Percentiles rank a stretch among this genome's conserved stretches.
phyloP scores from a whole-genome alignment of 176 grass and related monocot genomes.

The Phoenix dactylifera region DNA sequence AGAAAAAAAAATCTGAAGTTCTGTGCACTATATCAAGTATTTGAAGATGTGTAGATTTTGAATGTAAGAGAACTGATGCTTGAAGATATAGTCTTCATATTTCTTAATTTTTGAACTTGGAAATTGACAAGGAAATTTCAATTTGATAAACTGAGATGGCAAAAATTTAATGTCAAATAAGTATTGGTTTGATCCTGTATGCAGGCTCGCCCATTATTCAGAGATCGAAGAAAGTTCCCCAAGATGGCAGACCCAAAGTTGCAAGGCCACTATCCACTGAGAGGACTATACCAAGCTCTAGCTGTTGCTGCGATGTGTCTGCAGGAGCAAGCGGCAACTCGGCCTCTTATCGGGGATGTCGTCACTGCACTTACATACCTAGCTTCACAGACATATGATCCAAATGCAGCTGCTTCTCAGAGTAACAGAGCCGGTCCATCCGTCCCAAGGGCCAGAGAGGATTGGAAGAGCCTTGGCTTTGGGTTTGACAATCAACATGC shows the following conservation, averaged over 20 bases:
- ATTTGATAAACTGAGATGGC: too few species aligned
- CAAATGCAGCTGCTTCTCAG: not conserved
- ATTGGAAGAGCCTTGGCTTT: not conserved
- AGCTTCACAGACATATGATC: constrained; percentile 5
- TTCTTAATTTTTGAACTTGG: too few species aligned
- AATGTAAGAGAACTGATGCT: too few species aligned
- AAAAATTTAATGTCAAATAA: too few species aligned
- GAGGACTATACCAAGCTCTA: constrained; percentile 6
- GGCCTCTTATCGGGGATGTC: constrained; percentile 8
- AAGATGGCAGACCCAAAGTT: constrained; percentile 10
- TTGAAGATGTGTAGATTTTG: too few species aligned
- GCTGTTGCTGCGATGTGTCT: constrained; percentile 9
- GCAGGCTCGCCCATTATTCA: constrained; percentile 7
- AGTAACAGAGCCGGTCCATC: not conserved
- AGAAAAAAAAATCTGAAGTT: too few species aligned
- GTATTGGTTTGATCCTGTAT: too few species aligned
- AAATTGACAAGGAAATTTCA: too few species aligned
- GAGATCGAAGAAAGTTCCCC: not conserved
- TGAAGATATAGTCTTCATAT: too few species aligned
- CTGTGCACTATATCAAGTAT: too few species aligned
- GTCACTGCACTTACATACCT: constrained; percentile 5
- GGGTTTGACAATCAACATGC: not conserved
- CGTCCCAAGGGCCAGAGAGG: not conserved
- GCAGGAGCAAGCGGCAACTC: constrained; percentile 8
- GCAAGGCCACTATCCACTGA: constrained; percentile 1